Conservation (phyloP, 805 yeast species). For the Candida sonorensis region DNA sequence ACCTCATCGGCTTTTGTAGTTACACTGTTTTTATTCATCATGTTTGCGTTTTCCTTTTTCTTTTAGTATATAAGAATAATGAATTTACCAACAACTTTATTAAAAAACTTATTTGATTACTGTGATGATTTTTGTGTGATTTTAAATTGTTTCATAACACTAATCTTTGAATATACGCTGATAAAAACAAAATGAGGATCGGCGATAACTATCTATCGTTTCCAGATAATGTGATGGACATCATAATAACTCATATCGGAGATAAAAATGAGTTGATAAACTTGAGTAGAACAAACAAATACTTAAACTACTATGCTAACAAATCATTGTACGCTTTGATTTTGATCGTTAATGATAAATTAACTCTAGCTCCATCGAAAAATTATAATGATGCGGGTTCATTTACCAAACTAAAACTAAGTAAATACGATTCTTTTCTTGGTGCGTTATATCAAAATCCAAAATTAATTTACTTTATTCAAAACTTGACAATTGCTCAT, state of each 20-base stretch:
- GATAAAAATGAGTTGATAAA: slow-evolving; percentile 7
- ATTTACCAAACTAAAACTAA: slow-evolving; percentile 4
- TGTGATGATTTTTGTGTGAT: too few species aligned
- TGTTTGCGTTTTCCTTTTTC: too few species aligned
- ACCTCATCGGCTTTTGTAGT: too few species aligned
- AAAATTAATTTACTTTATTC: slow-evolving; percentile 7
- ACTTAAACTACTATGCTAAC: slow-evolving; percentile 5
- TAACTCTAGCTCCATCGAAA: slow-evolving; percentile 1
- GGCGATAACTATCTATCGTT: neutral
- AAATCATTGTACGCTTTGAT: slow-evolving; percentile 8
- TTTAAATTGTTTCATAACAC: neutral
- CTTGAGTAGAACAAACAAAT: slow-evolving; percentile 6
- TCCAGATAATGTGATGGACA: slow-evolving; percentile 12
- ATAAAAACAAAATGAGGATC: too few species aligned
- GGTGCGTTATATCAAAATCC: slow-evolving; percentile 1
- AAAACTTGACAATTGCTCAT: slow-evolving; percentile 7
- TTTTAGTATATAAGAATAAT: too few species aligned
- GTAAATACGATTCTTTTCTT: slow-evolving; percentile 4
- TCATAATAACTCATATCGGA: slow-evolving; percentile 5
- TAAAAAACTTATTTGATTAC: too few species aligned
- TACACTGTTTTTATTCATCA: too few species aligned
- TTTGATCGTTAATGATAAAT: slow-evolving; percentile 9
- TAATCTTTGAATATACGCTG: too few species aligned
- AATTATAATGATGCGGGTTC: too few species aligned
- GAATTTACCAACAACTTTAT: too few species aligned